Percentiles rank a stretch among this genome's conserved stretches.
Conservation (phyloP, 495 filamentous ascomycete species). For the Neurospora tetrasperma region DNA sequence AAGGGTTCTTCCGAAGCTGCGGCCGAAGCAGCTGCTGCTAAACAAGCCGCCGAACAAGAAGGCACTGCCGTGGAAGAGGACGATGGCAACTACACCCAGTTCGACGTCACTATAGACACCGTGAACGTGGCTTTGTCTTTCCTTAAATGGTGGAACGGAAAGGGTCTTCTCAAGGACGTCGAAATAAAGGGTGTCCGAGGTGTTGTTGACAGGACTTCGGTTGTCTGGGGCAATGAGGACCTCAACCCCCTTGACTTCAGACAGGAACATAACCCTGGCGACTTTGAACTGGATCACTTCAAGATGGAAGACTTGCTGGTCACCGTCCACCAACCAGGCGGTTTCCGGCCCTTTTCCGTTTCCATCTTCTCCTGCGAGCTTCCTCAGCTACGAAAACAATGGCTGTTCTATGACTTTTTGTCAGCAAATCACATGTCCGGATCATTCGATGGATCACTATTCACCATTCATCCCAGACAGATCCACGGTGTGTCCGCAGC, state of each 20-base stretch:
- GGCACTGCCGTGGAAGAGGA: conserved; percentile 49
- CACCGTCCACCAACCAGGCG: conserved; percentile 80
- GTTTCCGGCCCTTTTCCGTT: conserved; percentile 86
- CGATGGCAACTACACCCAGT: conserved; percentile 95
- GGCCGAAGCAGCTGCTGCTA: conserved; percentile 75
- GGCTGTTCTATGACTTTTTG: conserved; percentile 95
- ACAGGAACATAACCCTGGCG: conserved; percentile 79
- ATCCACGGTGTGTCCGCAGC: conserved; percentile 53
- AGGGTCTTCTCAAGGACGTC: conserved; percentile 81
- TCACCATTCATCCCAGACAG: conserved; percentile 93
- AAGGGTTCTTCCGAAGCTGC: conserved; percentile 85
- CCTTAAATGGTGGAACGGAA: conserved; percentile 94
- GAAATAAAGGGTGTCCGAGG: conserved; percentile 93
- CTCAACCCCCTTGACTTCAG: conserved; percentile 79
- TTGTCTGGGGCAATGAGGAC: conserved; percentile 58
- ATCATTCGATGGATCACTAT: conserved; percentile 88
- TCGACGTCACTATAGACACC: conserved; percentile 87
- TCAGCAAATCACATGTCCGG: conserved; percentile 94
- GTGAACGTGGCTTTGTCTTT: conserved; percentile 98
- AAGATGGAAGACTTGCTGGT: conserved; percentile 90
- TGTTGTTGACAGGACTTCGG: conserved; percentile 80
- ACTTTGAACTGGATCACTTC: conserved; percentile 94
- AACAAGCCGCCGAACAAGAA: conserved; percentile 33
- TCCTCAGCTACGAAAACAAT: conserved; percentile 85
- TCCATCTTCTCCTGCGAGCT: conserved; percentile 94